phyloP scores from a whole-genome alignment of 164 flowering plant species.

The Dillenia suffruticosa region DNA sequence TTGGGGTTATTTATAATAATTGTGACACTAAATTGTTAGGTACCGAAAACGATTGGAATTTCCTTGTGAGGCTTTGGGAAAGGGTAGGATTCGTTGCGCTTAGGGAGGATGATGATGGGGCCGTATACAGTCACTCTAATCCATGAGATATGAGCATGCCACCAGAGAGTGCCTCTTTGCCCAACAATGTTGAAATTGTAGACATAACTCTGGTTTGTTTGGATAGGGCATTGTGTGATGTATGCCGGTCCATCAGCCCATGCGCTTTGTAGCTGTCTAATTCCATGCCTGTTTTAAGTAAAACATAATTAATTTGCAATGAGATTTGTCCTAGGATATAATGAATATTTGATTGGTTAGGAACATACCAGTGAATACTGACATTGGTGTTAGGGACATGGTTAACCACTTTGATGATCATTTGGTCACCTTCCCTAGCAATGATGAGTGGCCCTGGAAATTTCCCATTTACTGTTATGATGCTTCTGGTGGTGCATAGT shows the following conservation, averaged over 20 bases:
- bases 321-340: too few relatives aligned
- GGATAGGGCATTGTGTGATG: constrained; percentile 16
- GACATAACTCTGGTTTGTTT: constrained; percentile 11
- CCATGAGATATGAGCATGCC: constrained; percentile 20
- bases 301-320: not conserved
- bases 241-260: constrained; percentile 5
- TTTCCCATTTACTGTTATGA: constrained; percentile 20
- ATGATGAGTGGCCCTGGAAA: constrained; percentile 21
- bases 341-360: too few relatives aligned
- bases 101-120: constrained; percentile 13
- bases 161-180: constrained; percentile 13
- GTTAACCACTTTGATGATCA: constrained; percentile 15
- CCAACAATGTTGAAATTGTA: constrained; percentile 10
- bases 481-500: constrained; percentile 23
- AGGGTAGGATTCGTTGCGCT: constrained; percentile 10
- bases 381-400: constrained; percentile 14
- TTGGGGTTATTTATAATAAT: constrained; percentile 9
- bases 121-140: constrained; percentile 13
- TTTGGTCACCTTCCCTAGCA: constrained; percentile 19
- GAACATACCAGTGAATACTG: constrained; percentile 15
- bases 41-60: constrained; percentile 13
- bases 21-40: not conserved
- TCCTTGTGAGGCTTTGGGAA: constrained; percentile 13
- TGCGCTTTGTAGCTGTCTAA: constrained; percentile 14
- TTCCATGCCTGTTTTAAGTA: constrained; percentile 12